A percentile compares a stretch with the other conserved stretches of the same genome.
Evolutionary conservation across 495 filamentous ascomycete species (phyloP).

Genomic region (Penicillium maclennaniae): DNA sequence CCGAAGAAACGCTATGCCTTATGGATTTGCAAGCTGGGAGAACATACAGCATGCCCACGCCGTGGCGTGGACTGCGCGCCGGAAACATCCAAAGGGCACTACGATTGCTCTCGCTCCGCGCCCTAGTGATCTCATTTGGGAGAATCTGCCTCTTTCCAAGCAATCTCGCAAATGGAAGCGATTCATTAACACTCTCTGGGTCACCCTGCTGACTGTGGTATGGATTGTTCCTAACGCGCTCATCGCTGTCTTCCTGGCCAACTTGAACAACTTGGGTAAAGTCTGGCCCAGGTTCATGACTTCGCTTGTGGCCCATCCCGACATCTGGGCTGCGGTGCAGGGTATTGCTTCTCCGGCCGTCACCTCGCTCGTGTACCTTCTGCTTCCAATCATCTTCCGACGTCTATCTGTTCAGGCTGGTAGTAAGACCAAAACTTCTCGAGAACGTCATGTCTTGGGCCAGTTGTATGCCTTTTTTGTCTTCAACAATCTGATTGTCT

Average conservation of each 20-base stretch:
- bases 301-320: conserved; percentile 56
- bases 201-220: conserved; percentile 72
- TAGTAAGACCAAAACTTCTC: conserved; percentile 84
- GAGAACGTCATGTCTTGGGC: conserved; percentile 87
- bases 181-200: conserved; percentile 78
- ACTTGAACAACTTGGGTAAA: conserved; percentile 70
- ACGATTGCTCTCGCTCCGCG: conserved; percentile 74
- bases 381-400: conserved; percentile 88
- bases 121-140: conserved; percentile 94
- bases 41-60: conserved; percentile 83
- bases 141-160: conserved; percentile 73
- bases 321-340: conserved; percentile 81
- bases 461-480: conserved; percentile 96
- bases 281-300: conserved; percentile 76
- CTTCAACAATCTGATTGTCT: conserved; percentile 94
- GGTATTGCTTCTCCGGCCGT: conserved; percentile 91
- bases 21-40: conserved; percentile 91
- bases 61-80: conserved; percentile 75
- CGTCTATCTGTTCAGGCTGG: conserved; percentile 73
- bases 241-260: conserved; percentile 89
- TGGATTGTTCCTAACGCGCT: conserved; percentile 94
- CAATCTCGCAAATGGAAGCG: conserved; percentile 63
- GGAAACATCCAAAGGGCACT: conserved; percentile 77
- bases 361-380: conserved; percentile 81
- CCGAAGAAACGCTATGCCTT: conserved; percentile 80